A percentile compares a stretch with the other conserved stretches of the same genome.
Evolutionary conservation across 805 yeast genomes (phyloP).

Genomic region (Lipomyces mesembrius): DNA sequence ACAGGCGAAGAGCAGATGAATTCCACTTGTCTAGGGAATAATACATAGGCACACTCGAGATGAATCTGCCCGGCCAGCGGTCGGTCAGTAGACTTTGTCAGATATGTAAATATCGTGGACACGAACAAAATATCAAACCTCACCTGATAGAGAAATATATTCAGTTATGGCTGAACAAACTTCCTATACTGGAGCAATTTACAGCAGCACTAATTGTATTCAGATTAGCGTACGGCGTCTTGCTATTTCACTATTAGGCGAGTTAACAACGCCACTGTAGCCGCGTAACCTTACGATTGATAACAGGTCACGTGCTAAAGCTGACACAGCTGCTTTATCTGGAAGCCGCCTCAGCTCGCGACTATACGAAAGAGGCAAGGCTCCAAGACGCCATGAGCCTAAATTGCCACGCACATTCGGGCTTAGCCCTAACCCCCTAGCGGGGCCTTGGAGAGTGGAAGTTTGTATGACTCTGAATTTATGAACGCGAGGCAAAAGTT

Average conservation of each 20-base stretch:
- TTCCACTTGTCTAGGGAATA: neutral
- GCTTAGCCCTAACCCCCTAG: neutral
- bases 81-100: neutral
- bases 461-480: neutral
- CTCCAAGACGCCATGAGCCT: neutral
- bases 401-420: neutral
- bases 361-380: neutral
- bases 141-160: neutral
- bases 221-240: neutral
- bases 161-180: neutral
- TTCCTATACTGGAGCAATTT: neutral
- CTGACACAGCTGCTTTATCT: neutral
- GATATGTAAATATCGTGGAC: neutral
- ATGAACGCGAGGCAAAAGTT: neutral
- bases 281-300: neutral
- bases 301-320: neutral
- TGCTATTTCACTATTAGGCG: neutral
- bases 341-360: neutral
- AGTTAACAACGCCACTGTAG: neutral
- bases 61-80: neutral
- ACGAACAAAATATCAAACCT: neutral
- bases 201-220: neutral
- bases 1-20: neutral
- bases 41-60: slow-evolving; percentile 3
- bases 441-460: neutral